Conservation (phyloP, 768 basidiomycete species). For the Pholiota conissans region DNA sequence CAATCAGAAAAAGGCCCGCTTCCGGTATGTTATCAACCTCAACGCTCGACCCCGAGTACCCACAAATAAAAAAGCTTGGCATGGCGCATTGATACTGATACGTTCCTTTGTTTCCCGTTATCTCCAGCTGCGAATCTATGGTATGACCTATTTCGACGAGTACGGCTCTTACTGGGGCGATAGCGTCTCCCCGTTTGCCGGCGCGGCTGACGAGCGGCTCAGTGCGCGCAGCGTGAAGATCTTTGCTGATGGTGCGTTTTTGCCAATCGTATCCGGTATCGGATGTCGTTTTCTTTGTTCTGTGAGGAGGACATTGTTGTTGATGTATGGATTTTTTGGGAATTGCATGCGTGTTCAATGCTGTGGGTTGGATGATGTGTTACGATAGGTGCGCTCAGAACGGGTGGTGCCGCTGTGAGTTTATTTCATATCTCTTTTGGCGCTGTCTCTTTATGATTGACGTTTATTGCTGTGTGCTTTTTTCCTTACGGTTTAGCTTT, state of each 20-base stretch:
- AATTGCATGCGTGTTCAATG: not conserved
- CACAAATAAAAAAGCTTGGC: not conserved
- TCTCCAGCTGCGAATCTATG: constrained; percentile 69
- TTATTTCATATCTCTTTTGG: not conserved
- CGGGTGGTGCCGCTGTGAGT: constrained; percentile 82
- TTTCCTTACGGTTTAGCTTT: constrained; percentile 44
- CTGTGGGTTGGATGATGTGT: not conserved
- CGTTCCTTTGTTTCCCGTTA: not conserved
- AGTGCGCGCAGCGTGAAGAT: constrained; percentile 77
- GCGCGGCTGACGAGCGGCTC: constrained; percentile 59
- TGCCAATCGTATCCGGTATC: too few relatives aligned
- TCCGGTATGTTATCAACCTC: constrained; percentile 44
- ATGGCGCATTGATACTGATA: not conserved
- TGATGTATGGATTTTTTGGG: too few relatives aligned
- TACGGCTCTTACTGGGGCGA: constrained; percentile 74
- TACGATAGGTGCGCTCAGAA: constrained; percentile 73
- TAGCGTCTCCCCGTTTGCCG: constrained; percentile 49
- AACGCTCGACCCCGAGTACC: not conserved
- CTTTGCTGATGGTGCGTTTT: constrained; percentile 62
- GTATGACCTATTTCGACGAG: constrained; percentile 74
- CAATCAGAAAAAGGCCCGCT: constrained; percentile 57
- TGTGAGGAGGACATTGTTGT: too few relatives aligned
- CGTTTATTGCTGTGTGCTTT: too few relatives aligned
- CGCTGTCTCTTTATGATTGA: not conserved
- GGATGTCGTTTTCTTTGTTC: too few relatives aligned